Evolutionary conservation across 2,329 filamentous ascomycete genomes (phyloP).

Genomic region (Stagonosporopsis tanaceti): DNA sequence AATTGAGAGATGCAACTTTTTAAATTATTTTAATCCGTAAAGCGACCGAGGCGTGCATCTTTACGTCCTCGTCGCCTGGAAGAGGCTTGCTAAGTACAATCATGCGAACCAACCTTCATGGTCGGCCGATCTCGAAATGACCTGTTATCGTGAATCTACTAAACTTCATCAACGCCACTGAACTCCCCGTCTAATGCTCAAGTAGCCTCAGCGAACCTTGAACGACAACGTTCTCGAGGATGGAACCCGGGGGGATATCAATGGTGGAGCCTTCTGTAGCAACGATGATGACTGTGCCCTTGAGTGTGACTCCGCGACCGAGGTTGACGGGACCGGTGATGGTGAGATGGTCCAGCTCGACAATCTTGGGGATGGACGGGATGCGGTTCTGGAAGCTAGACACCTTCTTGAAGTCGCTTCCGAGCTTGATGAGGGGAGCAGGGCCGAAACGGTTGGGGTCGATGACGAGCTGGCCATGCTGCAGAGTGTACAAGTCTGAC

Average conservation of each 20-base stretch:
- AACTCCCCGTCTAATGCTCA: conserved; percentile 63
- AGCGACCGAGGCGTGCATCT: conserved; percentile 27
- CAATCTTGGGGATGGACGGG: conserved; percentile 85
- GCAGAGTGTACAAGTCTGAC: conserved; percentile 97
- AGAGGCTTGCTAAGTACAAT: conserved; percentile 30
- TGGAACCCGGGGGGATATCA: conserved; percentile 93
- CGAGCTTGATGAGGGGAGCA: conserved; percentile 97
- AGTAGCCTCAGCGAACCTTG: conserved; percentile 88
- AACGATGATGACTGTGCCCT: conserved; percentile 99
- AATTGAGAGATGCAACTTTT: conserved; percentile 26
- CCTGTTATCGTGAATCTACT: conserved; percentile 38
- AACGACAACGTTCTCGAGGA: conserved; percentile 98
- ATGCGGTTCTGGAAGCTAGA: conserved; percentile 94
- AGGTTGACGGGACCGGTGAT: conserved; percentile 98
- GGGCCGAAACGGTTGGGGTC: conserved; percentile 96
- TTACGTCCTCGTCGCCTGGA: conserved; percentile 24
- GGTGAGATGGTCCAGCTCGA: conserved; percentile 92
- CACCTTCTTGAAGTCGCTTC: conserved; percentile 99
- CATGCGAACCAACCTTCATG: conserved; percentile 33
- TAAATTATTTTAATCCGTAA: conserved; percentile 40
- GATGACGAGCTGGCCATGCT: conserved; percentile 98
- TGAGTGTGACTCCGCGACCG: conserved; percentile 91
- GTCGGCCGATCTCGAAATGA: conserved; percentile 28
- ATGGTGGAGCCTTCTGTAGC: conserved; percentile 98
- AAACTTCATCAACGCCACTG: conserved; percentile 24